Base-by-base conservation (phyloP, 306 rosid species). In the Quercus ilex region DNA sequence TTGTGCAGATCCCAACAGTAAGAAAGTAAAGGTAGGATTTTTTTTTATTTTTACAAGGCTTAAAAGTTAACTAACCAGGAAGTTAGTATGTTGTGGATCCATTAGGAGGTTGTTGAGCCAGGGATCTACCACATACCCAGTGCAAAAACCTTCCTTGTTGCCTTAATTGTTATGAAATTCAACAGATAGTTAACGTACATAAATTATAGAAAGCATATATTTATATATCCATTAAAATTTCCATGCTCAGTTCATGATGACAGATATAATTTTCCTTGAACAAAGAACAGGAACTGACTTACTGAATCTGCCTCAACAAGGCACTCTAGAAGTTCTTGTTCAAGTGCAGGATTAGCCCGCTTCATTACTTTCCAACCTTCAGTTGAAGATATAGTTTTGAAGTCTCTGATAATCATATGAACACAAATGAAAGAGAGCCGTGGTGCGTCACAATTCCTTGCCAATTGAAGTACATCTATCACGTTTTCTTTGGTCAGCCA, bases 301-400 rank as follows among this genome's bases (percentile, higher is more conserved):
- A 86, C 90, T 67, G 85, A 55, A 83, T 86, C 90, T 33, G 75
- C 80, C 70, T 83, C 90, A 35, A 84, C 85, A 69, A 78, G 82
- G 4, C 49, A 78, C 82, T 80, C 87, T 19, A 86, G 82, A 67
- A 86, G 82, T 41, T 86, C 90, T 77, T 83, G 85, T 76, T 86
- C 90, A 38, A 86, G 87, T 25, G 81, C 85, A 55, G 90, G 90
- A 81, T 78, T 53, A 63, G 77, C 77, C 51, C 38, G 79, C 80
- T 71, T 86, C 90, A 86, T 86, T 49, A 80, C 83, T 81, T 81
- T 83, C 90, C 90, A 86, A 46, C 87, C 90, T 57, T 72, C 78
- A 23, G 86, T 81, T 65, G 83, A 70, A 59, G 87, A 67, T 70
- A 86, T 79, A 71, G 82, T 77, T 71, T 81, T 80, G 58, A 86